A percentile compares a stretch with the other conserved stretches of the same genome.
Conservation (phyloP, 352 stramenopile genomes). For the Pythium diclinum region DNA sequence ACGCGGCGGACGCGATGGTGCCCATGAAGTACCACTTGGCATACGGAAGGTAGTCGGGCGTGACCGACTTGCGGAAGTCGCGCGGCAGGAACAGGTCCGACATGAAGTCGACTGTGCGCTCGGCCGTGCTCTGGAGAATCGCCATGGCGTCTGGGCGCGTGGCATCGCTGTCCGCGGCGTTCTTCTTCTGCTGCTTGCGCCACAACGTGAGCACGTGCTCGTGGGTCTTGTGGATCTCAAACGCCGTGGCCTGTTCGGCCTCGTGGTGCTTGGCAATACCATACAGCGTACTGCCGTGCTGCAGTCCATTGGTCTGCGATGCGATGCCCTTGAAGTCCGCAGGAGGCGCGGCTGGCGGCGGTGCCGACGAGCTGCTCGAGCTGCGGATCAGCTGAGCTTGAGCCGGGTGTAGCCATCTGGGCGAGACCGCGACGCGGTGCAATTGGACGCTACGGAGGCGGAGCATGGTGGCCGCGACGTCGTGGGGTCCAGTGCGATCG, state of each 20-base stretch:
- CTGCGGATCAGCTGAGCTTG: not conserved
- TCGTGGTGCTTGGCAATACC: conserved; percentile 15
- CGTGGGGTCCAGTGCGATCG: not conserved
- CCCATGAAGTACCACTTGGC: conserved; percentile 80
- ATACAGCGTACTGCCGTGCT: conserved; percentile 39
- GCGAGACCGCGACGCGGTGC: conserved; percentile 1
- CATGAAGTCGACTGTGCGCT: conserved; percentile 47
- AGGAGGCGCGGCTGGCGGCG: conserved; percentile 9
- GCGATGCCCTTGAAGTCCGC: conserved; percentile 26
- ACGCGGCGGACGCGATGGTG: conserved; percentile 74
- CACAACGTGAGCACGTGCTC: conserved; percentile 36
- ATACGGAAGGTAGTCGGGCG: conserved; percentile 86
- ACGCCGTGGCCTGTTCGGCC: conserved; percentile 7
- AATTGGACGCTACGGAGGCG: conserved; percentile 8
- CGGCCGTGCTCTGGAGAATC: conserved; percentile 27
- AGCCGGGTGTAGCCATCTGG: conserved; percentile 21
- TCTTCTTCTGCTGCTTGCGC: conserved; percentile 24
- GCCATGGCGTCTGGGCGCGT: conserved; percentile 15
- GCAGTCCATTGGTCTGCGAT: conserved; percentile 36
- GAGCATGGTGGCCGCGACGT: conserved; percentile 7
- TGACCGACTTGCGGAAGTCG: conserved; percentile 83
- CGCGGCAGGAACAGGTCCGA: conserved; percentile 89
- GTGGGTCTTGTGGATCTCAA: conserved; percentile 35
- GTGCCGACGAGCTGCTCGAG: not conserved
- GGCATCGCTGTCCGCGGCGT: not conserved